phyloP scores from a whole-genome alignment of 2,329 filamentous ascomycete species.

The Fusarium sp. region DNA sequence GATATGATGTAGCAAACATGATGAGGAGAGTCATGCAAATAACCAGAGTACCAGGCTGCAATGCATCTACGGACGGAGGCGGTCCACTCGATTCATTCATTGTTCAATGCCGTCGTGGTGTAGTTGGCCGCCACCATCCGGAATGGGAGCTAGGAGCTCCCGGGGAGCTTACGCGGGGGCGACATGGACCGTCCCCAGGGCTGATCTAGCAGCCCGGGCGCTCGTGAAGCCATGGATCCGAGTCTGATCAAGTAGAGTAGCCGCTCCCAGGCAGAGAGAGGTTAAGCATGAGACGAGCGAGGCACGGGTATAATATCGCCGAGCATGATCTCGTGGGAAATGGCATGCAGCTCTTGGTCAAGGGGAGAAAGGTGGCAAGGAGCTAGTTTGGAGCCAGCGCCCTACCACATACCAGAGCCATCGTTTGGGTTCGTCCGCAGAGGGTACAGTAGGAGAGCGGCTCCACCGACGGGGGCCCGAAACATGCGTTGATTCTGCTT shows the following conservation, averaged over 20 bases:
- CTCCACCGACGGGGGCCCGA: background rate
- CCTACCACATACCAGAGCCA: conserved; percentile 28
- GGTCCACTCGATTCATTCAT: conserved; percentile 1
- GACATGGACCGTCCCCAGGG: background rate
- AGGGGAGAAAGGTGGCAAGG: conserved; percentile 3
- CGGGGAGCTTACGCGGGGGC: conserved; percentile 7
- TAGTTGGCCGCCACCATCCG: conserved; percentile 10
- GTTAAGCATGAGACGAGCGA: background rate
- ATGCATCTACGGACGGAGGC: background rate
- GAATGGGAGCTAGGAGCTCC: conserved; percentile 11
- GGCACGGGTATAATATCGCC: background rate
- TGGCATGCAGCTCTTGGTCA: background rate
- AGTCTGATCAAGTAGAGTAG: background rate
- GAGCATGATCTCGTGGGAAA: background rate
- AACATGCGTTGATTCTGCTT: conserved; percentile 29
- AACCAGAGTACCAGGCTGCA: background rate
- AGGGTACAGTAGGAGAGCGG: conserved; percentile 1
- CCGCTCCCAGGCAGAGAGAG: background rate
- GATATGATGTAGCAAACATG: background rate
- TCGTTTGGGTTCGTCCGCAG: conserved; percentile 1
- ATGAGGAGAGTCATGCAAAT: background rate
- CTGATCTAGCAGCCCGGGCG: background rate
- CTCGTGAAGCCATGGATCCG: background rate
- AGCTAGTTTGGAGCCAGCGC: conserved; percentile 4
- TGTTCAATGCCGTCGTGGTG: background rate